Percentiles rank a stretch among this genome's conserved stretches.
Evolutionary conservation across 2,329 filamentous ascomycete species (phyloP).

Genomic region (Pseudopyricularia javanii): DNA sequence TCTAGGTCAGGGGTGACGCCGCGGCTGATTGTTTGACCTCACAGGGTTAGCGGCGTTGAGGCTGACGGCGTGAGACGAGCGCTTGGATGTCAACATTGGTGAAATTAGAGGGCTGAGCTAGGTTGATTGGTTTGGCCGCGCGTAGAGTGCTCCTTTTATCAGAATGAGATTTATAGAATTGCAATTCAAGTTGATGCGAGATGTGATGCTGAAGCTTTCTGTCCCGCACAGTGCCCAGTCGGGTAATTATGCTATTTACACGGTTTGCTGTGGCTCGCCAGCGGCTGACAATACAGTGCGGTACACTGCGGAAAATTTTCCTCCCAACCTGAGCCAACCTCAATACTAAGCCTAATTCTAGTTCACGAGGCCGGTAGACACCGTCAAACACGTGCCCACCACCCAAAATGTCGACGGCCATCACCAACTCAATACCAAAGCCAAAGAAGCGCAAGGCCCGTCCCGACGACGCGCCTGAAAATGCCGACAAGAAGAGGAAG

Average conservation of each 20-base stretch:
- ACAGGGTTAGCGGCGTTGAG: not conserved
- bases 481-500: conserved; percentile 42
- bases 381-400: not conserved
- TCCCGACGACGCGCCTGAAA: conserved; percentile 11
- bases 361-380: no score
- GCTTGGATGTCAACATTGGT: not conserved
- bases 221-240: not conserved
- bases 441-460: conserved; percentile 33
- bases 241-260: not conserved
- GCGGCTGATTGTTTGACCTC: not conserved
- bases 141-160: no score
- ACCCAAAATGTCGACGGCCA: not conserved
- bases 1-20: not conserved
- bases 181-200: not conserved
- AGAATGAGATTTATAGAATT: no score
- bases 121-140: not conserved
- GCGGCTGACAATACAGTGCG: not conserved
- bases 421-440: conserved; percentile 1
- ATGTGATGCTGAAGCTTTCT: not conserved
- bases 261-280: not conserved
- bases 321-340: not conserved
- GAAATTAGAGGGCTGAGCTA: not conserved
- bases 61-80: not conserved
- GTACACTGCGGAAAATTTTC: not conserved
- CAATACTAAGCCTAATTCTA: no score